These are phyloP conservation scores for Amyloporia xantha DNA, from an alignment of 768 basidiomycete genomes.

Conservation along the genomic window DNA sequence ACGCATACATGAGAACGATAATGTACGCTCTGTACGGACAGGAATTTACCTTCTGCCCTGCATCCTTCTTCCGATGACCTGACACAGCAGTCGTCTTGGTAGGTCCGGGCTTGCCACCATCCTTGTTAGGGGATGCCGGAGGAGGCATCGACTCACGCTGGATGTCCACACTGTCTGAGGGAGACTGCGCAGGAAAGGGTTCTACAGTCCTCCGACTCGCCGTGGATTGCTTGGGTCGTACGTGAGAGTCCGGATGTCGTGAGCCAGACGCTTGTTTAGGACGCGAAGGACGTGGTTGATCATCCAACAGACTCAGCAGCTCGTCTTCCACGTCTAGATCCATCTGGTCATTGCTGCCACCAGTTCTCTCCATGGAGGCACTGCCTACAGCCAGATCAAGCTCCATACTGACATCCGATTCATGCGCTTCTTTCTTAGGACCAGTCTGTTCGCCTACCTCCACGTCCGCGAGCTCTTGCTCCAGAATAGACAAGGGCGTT, in stretches of 20 bases:
- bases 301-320: conserved; percentile 63
- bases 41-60: conserved; percentile 18
- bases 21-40: background rate
- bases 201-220: conserved; percentile 3
- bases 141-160: conserved; percentile 60
- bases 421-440: background rate
- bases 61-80: conserved; percentile 16
- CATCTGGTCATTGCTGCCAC: conserved; percentile 14
- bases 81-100: conserved; percentile 9
- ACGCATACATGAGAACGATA: background rate
- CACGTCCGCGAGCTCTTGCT: conserved; percentile 11
- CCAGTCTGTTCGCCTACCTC: background rate
- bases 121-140: conserved; percentile 20
- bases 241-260: background rate
- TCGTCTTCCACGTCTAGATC: conserved; percentile 60
- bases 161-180: conserved; percentile 17
- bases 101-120: background rate
- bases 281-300: conserved; percentile 22
- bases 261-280: background rate
- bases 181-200: conserved; percentile 10
- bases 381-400: conserved; percentile 28
- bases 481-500: conserved; percentile 15
- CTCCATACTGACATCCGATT: conserved; percentile 22
- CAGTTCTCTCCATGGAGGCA: conserved; percentile 18
- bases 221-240: no score